A percentile compares a stretch with the other conserved stretches of the same genome.
Evolutionary conservation across 345 rosid genomes (phyloP).

Genomic region (Murraya paniculata): DNA sequence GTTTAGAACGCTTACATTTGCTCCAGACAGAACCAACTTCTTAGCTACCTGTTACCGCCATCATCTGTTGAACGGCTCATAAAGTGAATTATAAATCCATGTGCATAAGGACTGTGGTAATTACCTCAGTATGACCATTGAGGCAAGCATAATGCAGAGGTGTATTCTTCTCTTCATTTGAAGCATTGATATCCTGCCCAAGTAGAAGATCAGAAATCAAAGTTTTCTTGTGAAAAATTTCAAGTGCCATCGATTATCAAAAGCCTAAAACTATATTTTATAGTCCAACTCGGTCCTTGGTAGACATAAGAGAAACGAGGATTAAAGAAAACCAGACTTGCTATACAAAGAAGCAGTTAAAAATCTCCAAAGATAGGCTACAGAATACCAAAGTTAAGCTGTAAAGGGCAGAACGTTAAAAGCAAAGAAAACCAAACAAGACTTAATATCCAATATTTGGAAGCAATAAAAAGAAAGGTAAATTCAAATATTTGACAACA

Average conservation of each 20-base stretch:
- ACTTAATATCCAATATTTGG: neutral
- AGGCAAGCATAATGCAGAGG: slow-evolving; percentile 95
- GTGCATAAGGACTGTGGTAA: neutral
- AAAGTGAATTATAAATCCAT: neutral
- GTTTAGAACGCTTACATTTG: slow-evolving; percentile 64
- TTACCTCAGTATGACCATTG: slow-evolving; percentile 82
- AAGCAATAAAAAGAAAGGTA: neutral
- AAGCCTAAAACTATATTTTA: neutral
- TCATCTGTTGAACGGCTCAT: neutral
- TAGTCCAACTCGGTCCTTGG: too few relatives aligned
- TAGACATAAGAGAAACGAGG: too few relatives aligned
- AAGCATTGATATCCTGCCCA: slow-evolving; percentile 64
- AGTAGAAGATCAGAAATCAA: slow-evolving; percentile 7
- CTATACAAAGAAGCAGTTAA: neutral
- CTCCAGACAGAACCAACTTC: slow-evolving; percentile 73
- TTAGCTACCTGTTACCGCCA: slow-evolving; percentile 60
- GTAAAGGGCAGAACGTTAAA: neutral
- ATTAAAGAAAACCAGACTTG: too few relatives aligned
- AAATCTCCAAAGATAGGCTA: neutral
- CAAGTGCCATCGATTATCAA: neutral
- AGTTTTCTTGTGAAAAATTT: neutral
- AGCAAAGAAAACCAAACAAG: neutral
- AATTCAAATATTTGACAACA: too few relatives aligned
- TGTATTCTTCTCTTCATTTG: slow-evolving; percentile 74
- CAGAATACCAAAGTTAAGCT: neutral